Evolutionary conservation across 2,329 filamentous ascomycete genomes (phyloP), one percentile per base, ranked within the genome.

Genomic region (Sphaerostilbella broomeana): DNA sequence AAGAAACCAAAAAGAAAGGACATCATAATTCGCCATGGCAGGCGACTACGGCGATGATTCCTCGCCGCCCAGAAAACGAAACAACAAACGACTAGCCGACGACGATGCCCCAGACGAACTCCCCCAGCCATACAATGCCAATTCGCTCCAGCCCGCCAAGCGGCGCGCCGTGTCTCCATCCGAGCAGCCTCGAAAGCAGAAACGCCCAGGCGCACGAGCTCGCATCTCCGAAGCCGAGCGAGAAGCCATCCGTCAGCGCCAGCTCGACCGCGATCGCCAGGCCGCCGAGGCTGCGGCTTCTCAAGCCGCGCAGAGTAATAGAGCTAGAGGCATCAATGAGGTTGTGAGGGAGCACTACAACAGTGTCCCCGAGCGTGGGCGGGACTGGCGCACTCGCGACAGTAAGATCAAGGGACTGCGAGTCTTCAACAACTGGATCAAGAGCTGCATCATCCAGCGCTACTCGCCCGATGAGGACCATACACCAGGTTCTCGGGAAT

Each of bases 401-500:
- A 94, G 86, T 61, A 84, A 86, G 54, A 98, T 98, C 69, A 95
- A 94, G 65, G 92, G 92, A 1, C 69, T 98, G 38, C 79, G 92
- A 38, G 86, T 84, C 50, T 92, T 95, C 70, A 98, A 98, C 68
- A 98, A 98, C 63, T 98, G 92, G 92, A 77, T 98, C 65, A 98
- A 98, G 71, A 95, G 87, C 57, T 90, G 86, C 35, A 78, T 97
- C 51, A 97, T 98, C 51, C 89, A 97, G 59, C 95, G 95, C 59
- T 97, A 95, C 65, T 87, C 86, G 4, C 84, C 85, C 0, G 80
- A 82, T 48, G 84, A 90, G 59, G 80, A 86, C 45, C 81, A 81
- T 49, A 68, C 75, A 1, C 76, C 81, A 3, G 75, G 75, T 26
- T 77, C 73, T 30, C 68, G 72, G 46, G 72, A 77, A 53, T 58